A percentile compares a stretch with the other conserved stretches of the same genome.
Conservation (phyloP, 179 eudicot species). For the Vitellaria paradoxa region DNA sequence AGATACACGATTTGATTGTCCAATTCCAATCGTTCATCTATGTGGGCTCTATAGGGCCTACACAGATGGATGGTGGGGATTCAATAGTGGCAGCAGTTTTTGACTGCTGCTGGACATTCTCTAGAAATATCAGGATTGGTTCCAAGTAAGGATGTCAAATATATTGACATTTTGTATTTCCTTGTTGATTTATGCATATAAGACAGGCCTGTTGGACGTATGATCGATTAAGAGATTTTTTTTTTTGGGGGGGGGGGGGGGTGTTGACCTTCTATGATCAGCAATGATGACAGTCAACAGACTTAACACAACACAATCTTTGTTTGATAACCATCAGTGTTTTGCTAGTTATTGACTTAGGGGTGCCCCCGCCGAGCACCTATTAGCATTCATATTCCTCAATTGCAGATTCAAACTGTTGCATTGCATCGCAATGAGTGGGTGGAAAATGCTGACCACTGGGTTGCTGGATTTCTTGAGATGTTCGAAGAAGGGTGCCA, state of each 20-base stretch:
- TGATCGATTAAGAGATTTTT: too few species aligned
- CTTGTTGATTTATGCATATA: neutral
- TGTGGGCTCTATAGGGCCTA: too few species aligned
- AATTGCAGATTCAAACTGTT: slow-evolving; percentile 80
- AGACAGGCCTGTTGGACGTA: neutral
- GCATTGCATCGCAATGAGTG: slow-evolving; percentile 75
- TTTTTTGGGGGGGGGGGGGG: too few species aligned
- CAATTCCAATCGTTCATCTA: too few species aligned
- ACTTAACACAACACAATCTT: neutral
- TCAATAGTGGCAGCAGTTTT: too few species aligned
- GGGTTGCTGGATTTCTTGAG: slow-evolving; percentile 98
- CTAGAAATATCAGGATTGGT: neutral
- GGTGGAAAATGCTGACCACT: slow-evolving; percentile 93
- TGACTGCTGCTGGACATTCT: too few species aligned
- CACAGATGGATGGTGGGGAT: too few species aligned
- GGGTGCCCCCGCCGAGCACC: neutral
- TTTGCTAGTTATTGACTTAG: neutral
- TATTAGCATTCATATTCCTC: neutral
- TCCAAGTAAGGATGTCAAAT: neutral
- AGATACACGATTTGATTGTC: too few species aligned
- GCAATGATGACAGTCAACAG: neutral
- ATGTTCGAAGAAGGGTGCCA: slow-evolving; percentile 99
- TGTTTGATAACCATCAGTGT: neutral
- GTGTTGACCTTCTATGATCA: neutral
- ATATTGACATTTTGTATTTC: neutral